phyloP scores from a whole-genome alignment of 768 basidiomycete genomes.

The Tulasnella calospora region DNA sequence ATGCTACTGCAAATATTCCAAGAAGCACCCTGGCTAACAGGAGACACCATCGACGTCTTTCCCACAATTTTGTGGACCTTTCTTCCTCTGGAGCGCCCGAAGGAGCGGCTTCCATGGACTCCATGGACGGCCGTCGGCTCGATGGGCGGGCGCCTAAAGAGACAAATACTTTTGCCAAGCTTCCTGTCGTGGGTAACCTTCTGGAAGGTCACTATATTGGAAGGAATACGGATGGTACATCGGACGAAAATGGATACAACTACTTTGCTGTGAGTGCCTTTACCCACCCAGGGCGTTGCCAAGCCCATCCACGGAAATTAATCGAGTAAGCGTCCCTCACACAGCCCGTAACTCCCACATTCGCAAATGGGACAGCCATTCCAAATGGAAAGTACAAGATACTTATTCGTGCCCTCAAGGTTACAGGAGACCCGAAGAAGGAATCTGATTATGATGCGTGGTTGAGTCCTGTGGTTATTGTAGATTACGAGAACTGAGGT shows the following conservation, averaged over 20 bases:
- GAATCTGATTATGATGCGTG: constrained; percentile 47
- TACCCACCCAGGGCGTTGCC: not conserved
- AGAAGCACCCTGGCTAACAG: not conserved
- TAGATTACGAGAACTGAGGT: not conserved
- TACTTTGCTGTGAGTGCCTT: not conserved
- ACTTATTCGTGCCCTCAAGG: constrained; percentile 36
- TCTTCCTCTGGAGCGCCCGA: not conserved
- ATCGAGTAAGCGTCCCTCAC: not conserved
- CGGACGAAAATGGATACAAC: not conserved
- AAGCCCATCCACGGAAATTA: not conserved
- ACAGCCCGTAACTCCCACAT: not conserved
- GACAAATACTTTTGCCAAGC: not conserved
- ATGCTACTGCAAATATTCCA: not conserved
- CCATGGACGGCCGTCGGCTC: not conserved
- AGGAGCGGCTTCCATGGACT: not conserved
- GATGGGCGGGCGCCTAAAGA: constrained; percentile 5
- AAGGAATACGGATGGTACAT: not conserved
- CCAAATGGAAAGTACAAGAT: not conserved
- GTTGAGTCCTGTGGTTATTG: constrained; percentile 35
- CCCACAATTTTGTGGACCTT: not conserved
- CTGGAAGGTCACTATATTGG: not conserved
- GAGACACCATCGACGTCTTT: not conserved
- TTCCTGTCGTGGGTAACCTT: constrained; percentile 5
- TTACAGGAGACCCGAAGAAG: constrained; percentile 42
- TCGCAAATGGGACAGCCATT: constrained; percentile 7